Evolutionary conservation across 345 rosid genomes (phyloP).

Genomic region (Zanthoxylum bungeanum): DNA sequence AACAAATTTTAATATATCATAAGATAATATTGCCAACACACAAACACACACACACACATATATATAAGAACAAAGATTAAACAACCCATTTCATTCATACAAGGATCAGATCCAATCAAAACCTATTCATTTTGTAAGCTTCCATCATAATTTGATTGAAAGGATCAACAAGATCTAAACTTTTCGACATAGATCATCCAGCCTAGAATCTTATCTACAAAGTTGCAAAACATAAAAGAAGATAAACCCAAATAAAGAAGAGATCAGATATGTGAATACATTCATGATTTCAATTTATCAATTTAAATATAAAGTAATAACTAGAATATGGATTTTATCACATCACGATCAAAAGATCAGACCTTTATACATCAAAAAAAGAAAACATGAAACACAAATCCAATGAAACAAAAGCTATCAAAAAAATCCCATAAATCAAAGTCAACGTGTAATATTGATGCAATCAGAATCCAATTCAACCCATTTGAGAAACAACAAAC

Average conservation of each 20-base stretch:
- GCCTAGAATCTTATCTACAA: neutral
- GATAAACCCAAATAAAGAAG: neutral
- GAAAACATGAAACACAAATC: neutral
- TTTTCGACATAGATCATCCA: conserved; percentile 1
- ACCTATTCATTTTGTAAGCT: neutral
- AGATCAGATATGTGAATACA: neutral
- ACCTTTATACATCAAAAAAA: neutral
- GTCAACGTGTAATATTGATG: neutral
- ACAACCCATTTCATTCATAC: neutral
- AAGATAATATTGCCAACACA: neutral
- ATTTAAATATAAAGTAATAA: neutral
- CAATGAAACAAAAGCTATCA: neutral
- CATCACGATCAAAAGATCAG: neutral
- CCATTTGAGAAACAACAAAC: neutral
- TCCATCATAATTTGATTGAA: neutral
- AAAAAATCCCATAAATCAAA: neutral
- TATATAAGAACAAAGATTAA: neutral
- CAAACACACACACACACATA: no score
- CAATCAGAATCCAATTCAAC: neutral
- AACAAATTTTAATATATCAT: neutral
- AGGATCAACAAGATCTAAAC: neutral
- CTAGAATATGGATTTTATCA: neutral
- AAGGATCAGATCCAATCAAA: neutral
- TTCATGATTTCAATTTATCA: neutral
- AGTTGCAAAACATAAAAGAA: neutral